phyloP scores from a whole-genome alignment of 1,284 basidiomycete species.

The Fomitopsis palustris region DNA sequence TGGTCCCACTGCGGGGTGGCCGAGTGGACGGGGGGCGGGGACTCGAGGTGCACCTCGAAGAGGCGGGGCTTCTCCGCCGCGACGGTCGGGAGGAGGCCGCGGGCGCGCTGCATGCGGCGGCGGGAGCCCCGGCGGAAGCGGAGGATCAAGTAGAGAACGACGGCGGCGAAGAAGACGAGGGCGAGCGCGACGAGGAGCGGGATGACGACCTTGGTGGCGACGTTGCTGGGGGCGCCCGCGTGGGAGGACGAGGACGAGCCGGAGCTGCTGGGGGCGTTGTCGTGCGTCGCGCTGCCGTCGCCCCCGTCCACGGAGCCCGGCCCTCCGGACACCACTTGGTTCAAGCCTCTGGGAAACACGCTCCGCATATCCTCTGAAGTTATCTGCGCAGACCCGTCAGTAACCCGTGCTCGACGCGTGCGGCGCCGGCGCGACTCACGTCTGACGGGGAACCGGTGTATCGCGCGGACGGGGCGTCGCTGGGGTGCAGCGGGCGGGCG shows the following conservation, averaged over 20 bases:
- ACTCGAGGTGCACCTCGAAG: slow-evolving; percentile 3
- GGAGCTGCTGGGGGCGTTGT: background rate
- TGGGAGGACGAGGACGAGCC: background rate
- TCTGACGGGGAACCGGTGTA: background rate
- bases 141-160: background rate
- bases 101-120: background rate
- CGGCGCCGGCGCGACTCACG: background rate
- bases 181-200: background rate
- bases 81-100: background rate
- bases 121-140: background rate
- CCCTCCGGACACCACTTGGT: background rate
- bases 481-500: background rate
- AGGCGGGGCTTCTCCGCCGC: slow-evolving; percentile 5
- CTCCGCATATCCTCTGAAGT: background rate
- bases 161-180: background rate
- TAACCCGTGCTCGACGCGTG: background rate
- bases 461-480: background rate
- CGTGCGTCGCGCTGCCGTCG: background rate
- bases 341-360: background rate
- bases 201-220: background rate
- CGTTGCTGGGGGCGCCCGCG: background rate
- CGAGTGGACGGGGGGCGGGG: background rate
- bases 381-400: background rate
- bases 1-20: background rate
- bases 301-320: background rate